These are phyloP conservation scores for Parafenestella ontariensis DNA, from an alignment of 2,329 filamentous ascomycete genomes.

Conservation along the genomic window DNA sequence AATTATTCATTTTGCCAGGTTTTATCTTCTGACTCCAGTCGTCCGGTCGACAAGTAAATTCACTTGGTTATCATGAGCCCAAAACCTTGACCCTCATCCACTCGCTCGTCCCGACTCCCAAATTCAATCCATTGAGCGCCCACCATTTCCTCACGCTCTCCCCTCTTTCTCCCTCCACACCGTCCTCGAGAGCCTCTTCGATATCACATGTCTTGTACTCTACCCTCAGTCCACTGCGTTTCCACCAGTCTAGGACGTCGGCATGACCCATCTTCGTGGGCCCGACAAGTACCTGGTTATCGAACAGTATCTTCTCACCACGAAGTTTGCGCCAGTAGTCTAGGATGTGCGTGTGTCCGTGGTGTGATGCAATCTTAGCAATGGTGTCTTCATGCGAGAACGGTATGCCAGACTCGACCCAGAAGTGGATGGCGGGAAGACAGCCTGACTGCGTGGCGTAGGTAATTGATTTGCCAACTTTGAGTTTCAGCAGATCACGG, in stretches of 20 bases:
- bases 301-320: constrained; percentile 79
- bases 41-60: no score
- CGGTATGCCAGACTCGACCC: constrained; percentile 81
- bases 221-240: constrained; percentile 74
- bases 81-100: constrained; percentile 86
- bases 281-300: constrained; percentile 82
- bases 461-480: constrained; percentile 83
- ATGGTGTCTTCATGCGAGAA: constrained; percentile 82
- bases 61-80: constrained; percentile 24
- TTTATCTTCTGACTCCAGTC: neutral
- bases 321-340: constrained; percentile 81
- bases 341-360: constrained; percentile 83
- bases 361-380: constrained; percentile 81
- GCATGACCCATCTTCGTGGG: constrained; percentile 88
- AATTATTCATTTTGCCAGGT: neutral
- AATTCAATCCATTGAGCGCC: constrained; percentile 81
- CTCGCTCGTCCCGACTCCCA: constrained; percentile 82
- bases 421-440: constrained; percentile 81
- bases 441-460: constrained; percentile 85
- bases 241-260: constrained; percentile 92
- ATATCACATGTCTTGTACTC: constrained; percentile 97
- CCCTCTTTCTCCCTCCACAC: constrained; percentile 71
- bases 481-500: constrained; percentile 61
- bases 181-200: constrained; percentile 91
- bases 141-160: constrained; percentile 83